These are phyloP conservation scores for Kappamyces sp. DNA, from an alignment of 192 early-diverging fungal species.

Conservation along the genomic window DNA sequence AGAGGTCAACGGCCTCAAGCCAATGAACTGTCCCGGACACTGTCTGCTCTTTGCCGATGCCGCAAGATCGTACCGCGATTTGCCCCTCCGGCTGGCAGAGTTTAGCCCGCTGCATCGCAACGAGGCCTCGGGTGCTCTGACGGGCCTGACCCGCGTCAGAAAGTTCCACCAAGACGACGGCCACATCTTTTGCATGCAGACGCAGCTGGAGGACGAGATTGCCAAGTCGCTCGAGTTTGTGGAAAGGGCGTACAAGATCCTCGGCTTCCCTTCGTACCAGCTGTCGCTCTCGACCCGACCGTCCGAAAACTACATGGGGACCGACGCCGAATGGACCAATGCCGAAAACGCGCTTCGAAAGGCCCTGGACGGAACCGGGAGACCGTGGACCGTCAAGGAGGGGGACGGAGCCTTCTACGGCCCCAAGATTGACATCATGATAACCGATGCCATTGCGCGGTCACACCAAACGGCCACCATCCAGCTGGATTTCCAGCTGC, in stretches of 20 bases:
- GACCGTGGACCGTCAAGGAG: slow-evolving; percentile 63
- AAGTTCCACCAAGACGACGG: slow-evolving; percentile 97
- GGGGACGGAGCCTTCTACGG: slow-evolving; percentile 97
- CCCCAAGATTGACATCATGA: slow-evolving; percentile 89
- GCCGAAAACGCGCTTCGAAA: slow-evolving; percentile 70
- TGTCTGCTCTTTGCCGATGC: slow-evolving; percentile 82
- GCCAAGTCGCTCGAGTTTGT: slow-evolving; percentile 68
- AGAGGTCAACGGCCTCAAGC: slow-evolving; percentile 82
- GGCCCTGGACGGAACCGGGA: slow-evolving; percentile 58
- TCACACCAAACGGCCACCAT: slow-evolving; percentile 91
- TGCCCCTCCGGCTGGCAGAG: slow-evolving; percentile 85
- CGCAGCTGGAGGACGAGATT: slow-evolving; percentile 79
- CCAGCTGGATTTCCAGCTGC: slow-evolving; percentile 94
- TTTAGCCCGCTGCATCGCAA: slow-evolving; percentile 92
- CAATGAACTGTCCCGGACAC: slow-evolving; percentile 98
- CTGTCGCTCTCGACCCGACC: slow-evolving; percentile 79
- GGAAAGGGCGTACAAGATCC: slow-evolving; percentile 67
- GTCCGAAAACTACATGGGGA: slow-evolving; percentile 64
- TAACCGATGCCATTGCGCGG: slow-evolving; percentile 73
- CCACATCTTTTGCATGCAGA: slow-evolving; percentile 85
- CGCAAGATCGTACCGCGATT: slow-evolving; percentile 74
- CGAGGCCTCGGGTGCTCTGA: slow-evolving; percentile 81
- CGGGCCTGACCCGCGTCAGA: slow-evolving; percentile 85
- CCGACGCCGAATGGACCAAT: slow-evolving; percentile 63
- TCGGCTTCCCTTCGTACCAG: slow-evolving; percentile 73